phyloP scores from a whole-genome alignment of 2,329 filamentous ascomycete genomes.

The Colletotrichum sp. region DNA sequence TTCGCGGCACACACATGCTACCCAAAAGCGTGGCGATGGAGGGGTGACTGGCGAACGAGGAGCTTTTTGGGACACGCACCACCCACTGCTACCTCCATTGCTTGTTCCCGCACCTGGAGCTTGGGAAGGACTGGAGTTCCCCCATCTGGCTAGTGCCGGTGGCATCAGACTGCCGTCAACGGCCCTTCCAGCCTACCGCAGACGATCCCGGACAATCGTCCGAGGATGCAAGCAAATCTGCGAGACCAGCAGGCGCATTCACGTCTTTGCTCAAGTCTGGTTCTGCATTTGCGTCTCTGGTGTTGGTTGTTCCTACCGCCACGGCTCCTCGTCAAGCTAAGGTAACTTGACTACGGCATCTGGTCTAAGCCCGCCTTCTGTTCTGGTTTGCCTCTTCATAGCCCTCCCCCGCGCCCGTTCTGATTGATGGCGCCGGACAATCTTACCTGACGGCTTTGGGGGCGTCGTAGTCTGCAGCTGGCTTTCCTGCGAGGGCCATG shows the following conservation, averaged over 20 bases:
- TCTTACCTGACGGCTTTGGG: not conserved
- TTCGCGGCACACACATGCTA: constrained; percentile 18
- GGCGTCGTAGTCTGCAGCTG: not conserved
- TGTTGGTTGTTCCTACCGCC: not conserved
- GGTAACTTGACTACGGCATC: not conserved
- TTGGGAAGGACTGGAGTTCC: not conserved
- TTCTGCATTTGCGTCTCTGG: not conserved
- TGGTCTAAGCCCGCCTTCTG: not conserved
- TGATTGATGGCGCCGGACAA: not conserved
- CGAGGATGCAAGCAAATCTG: constrained; percentile 8
- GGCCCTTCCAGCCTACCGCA: constrained; percentile 4
- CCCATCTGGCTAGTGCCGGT: constrained; percentile 16
- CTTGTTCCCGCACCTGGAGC: constrained; percentile 1
- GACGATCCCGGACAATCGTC: constrained; percentile 18
- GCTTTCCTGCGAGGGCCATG: not conserved
- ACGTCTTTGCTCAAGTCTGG: not conserved
- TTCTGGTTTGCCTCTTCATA: not conserved
- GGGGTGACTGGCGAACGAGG: constrained; percentile 6
- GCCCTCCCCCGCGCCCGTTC: not conserved
- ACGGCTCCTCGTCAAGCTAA: not conserved
- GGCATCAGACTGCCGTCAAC: constrained; percentile 20
- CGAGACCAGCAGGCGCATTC: not conserved
- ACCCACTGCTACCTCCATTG: not conserved
- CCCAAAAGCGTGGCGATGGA: constrained; percentile 22
- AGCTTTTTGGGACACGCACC: not conserved